These are phyloP conservation scores for Hsuehochloa calcarea DNA, from an alignment of 176 grass and related monocot species.

Conservation along the genomic window DNA sequence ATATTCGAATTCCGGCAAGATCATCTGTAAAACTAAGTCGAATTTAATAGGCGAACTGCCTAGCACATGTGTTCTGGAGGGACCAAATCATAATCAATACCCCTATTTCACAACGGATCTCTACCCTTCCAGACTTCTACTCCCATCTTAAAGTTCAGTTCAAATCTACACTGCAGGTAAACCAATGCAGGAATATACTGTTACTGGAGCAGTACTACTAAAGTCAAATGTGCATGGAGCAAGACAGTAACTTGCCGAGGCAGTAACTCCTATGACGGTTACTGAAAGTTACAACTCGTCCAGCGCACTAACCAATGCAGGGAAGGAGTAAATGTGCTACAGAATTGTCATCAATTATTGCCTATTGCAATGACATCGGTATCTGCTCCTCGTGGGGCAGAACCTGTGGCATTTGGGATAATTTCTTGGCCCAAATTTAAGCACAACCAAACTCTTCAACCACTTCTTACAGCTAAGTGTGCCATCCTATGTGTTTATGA, in stretches of 20 bases:
- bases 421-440: slow-evolving; percentile 6
- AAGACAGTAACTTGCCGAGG: background rate
- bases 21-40: slow-evolving; percentile 17
- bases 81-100: slow-evolving; percentile 1
- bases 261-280: background rate
- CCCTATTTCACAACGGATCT: background rate
- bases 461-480: background rate
- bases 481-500: background rate
- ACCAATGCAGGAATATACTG: slow-evolving; percentile 2
- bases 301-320: slow-evolving; percentile 38
- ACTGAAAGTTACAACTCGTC: slow-evolving; percentile 19
- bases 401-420: background rate
- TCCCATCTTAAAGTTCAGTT: slow-evolving; percentile 6
- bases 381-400: slow-evolving; percentile 30
- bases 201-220: background rate
- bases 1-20: slow-evolving; percentile 24
- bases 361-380: slow-evolving; percentile 11
- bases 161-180: background rate
- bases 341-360: slow-evolving; percentile 43
- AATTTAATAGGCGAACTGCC: slow-evolving; percentile 39
- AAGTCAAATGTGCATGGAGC: background rate
- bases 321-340: slow-evolving; percentile 43
- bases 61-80: slow-evolving; percentile 29
- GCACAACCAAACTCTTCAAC: background rate
- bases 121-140: background rate